phyloP scores from a whole-genome alignment of 352 stramenopile species.

The Phytopythium cucurbitacearum region DNA sequence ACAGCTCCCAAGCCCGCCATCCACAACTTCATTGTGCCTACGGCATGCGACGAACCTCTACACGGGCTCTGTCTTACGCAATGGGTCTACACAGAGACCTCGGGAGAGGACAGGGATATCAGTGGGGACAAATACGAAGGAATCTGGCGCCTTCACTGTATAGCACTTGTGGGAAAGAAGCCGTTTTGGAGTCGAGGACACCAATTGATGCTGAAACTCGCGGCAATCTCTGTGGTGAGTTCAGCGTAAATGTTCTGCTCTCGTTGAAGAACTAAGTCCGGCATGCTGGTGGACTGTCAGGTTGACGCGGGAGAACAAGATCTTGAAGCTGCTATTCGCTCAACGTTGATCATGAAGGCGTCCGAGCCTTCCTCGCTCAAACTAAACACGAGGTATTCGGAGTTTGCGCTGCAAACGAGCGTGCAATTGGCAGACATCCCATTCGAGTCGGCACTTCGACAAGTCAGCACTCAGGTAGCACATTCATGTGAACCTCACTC shows the following conservation, averaged over 20 bases:
- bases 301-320: no score
- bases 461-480: slow-evolving; percentile 51
- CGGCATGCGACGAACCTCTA: slow-evolving; percentile 1
- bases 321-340: no score
- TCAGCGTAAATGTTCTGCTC: not conserved
- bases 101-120: not conserved
- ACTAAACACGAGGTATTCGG: slow-evolving; percentile 25
- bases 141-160: slow-evolving; percentile 7
- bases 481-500: not conserved
- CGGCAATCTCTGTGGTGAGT: slow-evolving; percentile 10
- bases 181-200: slow-evolving; percentile 22
- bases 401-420: slow-evolving; percentile 29
- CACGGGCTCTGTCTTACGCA: slow-evolving; percentile 37
- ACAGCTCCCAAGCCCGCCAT: slow-evolving; percentile 24
- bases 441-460: slow-evolving; percentile 37
- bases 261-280: not conserved
- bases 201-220: slow-evolving; percentile 22
- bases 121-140: not conserved
- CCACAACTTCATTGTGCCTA: slow-evolving; percentile 42
- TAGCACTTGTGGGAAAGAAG: slow-evolving; percentile 12
- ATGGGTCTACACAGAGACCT: slow-evolving; percentile 8
- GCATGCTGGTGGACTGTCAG: not conserved
- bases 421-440: slow-evolving; percentile 14
- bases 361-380: not conserved
- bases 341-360: no score